Conservation (phyloP, 2,329 filamentous ascomycete genomes). For the Sporothrix protearum region DNA sequence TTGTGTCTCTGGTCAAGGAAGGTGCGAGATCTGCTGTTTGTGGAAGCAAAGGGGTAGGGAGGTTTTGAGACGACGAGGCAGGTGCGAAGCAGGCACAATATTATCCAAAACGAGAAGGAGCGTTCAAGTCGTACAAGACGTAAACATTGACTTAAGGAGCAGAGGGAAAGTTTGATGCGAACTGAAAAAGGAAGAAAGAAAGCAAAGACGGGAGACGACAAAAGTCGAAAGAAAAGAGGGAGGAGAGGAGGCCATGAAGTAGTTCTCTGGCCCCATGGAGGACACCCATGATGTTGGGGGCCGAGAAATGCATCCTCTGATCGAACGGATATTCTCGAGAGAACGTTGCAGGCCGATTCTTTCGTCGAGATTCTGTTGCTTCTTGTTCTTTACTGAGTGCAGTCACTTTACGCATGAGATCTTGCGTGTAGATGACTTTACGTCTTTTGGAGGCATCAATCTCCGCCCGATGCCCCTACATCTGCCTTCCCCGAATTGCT, state of each 20-base stretch:
- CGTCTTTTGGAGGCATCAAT: neutral
- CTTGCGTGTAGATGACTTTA: neutral
- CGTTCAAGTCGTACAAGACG: neutral
- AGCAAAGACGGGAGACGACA: neutral
- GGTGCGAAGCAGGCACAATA: slow-evolving; percentile 1
- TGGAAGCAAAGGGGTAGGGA: slow-evolving; percentile 1
- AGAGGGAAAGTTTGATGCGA: neutral
- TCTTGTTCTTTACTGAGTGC: neutral
- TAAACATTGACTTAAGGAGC: neutral
- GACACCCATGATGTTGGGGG: slow-evolving; percentile 11
- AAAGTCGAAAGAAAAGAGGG: neutral
- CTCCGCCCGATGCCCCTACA: neutral
- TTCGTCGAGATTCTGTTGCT: neutral
- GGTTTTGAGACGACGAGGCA: neutral
- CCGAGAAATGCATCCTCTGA: neutral
- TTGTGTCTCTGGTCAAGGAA: neutral
- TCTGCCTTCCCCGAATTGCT: neutral
- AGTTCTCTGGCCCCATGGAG: neutral
- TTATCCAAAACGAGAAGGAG: neutral
- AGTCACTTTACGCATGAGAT: neutral
- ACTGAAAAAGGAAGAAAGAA: neutral
- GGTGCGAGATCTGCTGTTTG: neutral
- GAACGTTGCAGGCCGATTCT: neutral
- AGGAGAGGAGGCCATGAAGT: slow-evolving; percentile 1
- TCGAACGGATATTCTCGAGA: neutral